Evolutionary conservation across 768 basidiomycete species (phyloP).

Genomic region (Leccinum imitatum): DNA sequence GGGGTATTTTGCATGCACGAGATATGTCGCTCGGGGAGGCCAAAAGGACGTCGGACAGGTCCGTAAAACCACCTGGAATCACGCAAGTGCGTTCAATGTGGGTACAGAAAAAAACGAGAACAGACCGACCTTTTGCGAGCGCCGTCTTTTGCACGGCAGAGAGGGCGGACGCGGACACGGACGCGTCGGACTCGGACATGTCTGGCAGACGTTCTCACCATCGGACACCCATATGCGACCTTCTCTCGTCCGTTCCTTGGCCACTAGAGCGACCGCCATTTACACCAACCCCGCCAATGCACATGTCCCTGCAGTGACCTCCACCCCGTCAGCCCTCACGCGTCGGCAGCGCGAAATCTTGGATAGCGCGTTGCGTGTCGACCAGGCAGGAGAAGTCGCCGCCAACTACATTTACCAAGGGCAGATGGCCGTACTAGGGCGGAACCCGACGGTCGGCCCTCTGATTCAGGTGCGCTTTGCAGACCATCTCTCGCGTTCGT

Average conservation of each 20-base stretch:
- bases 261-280: conserved; percentile 43
- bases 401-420: conserved; percentile 96
- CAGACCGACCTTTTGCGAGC: conserved; percentile 39
- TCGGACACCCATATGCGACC: conserved; percentile 12
- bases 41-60: conserved; percentile 51
- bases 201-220: not conserved
- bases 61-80: conserved; percentile 47
- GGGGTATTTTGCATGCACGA: conserved; percentile 52
- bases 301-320: conserved; percentile 42
- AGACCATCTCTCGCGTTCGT: not conserved
- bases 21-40: conserved; percentile 51
- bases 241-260: conserved; percentile 16
- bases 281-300: conserved; percentile 44
- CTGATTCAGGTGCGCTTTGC: conserved; percentile 67
- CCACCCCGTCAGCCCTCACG: conserved; percentile 58
- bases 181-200: conserved; percentile 9
- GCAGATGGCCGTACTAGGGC: conserved; percentile 72
- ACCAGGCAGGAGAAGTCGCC: conserved; percentile 94
- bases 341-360: conserved; percentile 48
- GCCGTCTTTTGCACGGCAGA: conserved; percentile 32
- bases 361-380: conserved; percentile 78
- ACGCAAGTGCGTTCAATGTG: not conserved
- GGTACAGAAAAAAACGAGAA: not conserved
- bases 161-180: conserved; percentile 22
- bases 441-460: conserved; percentile 52